Base-by-base conservation (phyloP, 257 asterid species). In the Thymus mandschuricus region DNA sequence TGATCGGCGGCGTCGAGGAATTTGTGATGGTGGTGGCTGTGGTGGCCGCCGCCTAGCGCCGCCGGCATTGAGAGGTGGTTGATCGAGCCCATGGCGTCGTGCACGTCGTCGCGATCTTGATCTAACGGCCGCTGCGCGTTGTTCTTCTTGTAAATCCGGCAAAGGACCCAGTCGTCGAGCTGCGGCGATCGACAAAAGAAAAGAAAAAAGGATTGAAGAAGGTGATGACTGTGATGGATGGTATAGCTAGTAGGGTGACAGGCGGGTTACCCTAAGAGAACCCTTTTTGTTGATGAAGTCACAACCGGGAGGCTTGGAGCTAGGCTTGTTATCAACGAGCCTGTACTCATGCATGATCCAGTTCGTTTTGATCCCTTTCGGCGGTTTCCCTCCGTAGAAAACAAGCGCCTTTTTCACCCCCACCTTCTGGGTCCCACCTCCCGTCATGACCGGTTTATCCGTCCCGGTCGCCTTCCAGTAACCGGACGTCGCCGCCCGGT, bases 141-240 rank as follows among this genome's bases (percentile, higher is more conserved):
- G 68, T 73, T 84, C 85, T 90, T 90, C 81, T 86, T 88, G 85
- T 91, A 91, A 66, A 91, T 88, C 49, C 97, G 84, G 29, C 97
- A 91, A 0, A 91, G 60, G 4, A 91, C 97, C 97, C 97, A 91
- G 69, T 90, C 92, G 72, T 90, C 96, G 3, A 90, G 86, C 96
- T 91, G 80, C 33, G n/a, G 0, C 41, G 21, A 38, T 38, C 6
- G 44, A 21, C 44, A 38, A 38, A 38, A 38, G 5, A 38, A 38
- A 38, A 3, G 3, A 44, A 44, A 3, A 44, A 44, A 44, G 9
- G 9, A 2, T 43, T 1, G 10, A 5, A 38, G 3, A 35, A 3
- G 40, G 40, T 35, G 40, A 43, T 63, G 10, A 50, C 5, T 5
- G 13, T 50, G 6, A 3, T 50, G 29, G 5, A 1, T 50, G 56